These are phyloP conservation scores for Boletellus deceptivus DNA, from an alignment of 1,284 basidiomycete genomes.

Conservation along the genomic window DNA sequence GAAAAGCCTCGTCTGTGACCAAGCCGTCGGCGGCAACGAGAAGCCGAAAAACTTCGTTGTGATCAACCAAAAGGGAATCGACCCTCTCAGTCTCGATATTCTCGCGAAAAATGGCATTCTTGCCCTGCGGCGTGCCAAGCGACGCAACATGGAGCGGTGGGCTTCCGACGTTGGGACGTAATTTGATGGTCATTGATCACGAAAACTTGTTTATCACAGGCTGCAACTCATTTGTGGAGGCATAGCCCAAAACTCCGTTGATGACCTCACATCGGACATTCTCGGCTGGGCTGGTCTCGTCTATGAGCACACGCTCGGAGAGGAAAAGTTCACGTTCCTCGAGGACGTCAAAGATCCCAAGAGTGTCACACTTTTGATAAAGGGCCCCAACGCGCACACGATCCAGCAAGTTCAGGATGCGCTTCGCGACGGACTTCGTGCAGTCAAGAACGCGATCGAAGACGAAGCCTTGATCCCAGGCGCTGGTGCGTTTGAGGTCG, in stretches of 20 bases:
- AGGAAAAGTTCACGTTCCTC: constrained; percentile 98
- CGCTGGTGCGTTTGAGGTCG: constrained; percentile 96
- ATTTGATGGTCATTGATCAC: constrained; percentile 22
- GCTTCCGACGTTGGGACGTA: constrained; percentile 25
- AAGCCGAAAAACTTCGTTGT: constrained; percentile 90
- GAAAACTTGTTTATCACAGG: constrained; percentile 39
- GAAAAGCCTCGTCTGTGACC: constrained; percentile 95
- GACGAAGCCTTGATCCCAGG: constrained; percentile 89
- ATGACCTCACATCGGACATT: constrained; percentile 88
- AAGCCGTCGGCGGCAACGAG: constrained; percentile 77
- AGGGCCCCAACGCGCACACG: constrained; percentile 97
- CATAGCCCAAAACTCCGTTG: constrained; percentile 95
- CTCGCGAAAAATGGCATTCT: constrained; percentile 97
- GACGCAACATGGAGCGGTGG: constrained; percentile 96
- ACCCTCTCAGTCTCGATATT: constrained; percentile 95
- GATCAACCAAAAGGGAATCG: constrained; percentile 99
- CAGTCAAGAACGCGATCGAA: constrained; percentile 97
- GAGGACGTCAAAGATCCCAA: constrained; percentile 98
- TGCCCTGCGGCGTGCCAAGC: constrained; percentile 92
- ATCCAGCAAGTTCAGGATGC: constrained; percentile 97
- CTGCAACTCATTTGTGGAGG: constrained; percentile 95
- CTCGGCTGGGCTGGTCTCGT: constrained; percentile 98
- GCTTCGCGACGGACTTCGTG: constrained; percentile 91
- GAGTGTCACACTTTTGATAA: constrained; percentile 95
- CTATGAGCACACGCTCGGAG: constrained; percentile 98